phyloP scores from a whole-genome alignment of 345 rosid genomes.

The Aurinia saxatilis region DNA sequence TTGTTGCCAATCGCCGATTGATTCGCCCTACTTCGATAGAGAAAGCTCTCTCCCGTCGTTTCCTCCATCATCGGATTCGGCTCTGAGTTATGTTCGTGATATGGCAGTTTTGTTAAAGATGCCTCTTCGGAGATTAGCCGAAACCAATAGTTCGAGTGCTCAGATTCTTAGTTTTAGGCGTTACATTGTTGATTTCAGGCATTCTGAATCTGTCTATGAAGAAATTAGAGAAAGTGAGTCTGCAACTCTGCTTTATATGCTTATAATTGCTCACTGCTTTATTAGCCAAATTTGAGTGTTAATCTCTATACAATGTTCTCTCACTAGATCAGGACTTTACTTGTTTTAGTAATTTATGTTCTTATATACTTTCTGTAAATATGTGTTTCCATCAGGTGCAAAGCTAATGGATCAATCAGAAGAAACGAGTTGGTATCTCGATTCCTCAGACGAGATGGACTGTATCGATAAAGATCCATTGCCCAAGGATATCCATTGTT shows the following conservation, averaged over 20 bases:
- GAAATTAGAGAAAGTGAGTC: conserved; percentile 17
- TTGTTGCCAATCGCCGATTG: conserved; percentile 13
- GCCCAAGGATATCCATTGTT: not conserved
- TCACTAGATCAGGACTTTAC: not conserved
- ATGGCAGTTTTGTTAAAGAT: conserved; percentile 2
- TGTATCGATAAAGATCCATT: not conserved
- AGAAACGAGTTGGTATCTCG: conserved; percentile 17
- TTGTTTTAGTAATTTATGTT: not conserved
- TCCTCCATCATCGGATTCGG: not conserved
- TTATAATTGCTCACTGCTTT: not conserved
- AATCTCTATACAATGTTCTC: not conserved
- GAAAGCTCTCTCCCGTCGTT: not conserved
- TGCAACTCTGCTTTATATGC: not conserved
- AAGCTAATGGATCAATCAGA: not conserved
- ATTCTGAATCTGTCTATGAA: conserved; percentile 4
- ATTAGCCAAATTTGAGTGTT: not conserved
- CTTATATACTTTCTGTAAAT: not conserved
- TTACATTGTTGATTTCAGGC: conserved; percentile 7
- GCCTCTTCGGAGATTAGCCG: conserved; percentile 22
- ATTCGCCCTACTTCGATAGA: conserved; percentile 16
- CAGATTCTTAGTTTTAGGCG: conserved; percentile 29
- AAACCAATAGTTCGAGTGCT: conserved; percentile 14
- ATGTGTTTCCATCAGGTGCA: conserved; percentile 17
- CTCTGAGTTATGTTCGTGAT: conserved; percentile 15
- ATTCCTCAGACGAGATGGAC: not conserved